Evolutionary conservation across 495 filamentous ascomycete genomes (phyloP).

Genomic region (Hypoxylon lienhwacheense): DNA sequence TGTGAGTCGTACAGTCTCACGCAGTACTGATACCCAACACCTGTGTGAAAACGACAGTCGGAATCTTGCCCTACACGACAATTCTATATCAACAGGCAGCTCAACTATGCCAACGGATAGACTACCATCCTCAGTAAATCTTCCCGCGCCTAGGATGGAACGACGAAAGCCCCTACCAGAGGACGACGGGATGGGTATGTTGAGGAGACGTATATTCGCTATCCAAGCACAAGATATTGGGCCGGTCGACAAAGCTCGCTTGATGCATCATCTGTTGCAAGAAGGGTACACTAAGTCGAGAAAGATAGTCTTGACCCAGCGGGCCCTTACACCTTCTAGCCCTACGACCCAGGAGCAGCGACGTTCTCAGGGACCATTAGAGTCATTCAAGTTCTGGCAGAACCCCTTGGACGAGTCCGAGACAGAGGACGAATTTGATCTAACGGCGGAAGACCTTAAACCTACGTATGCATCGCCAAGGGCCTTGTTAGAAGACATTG

Average conservation of each 20-base stretch:
- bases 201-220: constrained; percentile 74
- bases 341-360: constrained; percentile 33
- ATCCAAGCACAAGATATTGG: constrained; percentile 68
- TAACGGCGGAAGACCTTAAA: constrained; percentile 69
- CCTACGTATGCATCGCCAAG: constrained; percentile 66
- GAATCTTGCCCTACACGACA: constrained; percentile 3
- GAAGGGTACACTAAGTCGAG: constrained; percentile 66
- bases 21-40: constrained; percentile 6
- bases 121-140: constrained; percentile 1
- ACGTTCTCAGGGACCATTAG: constrained; percentile 33
- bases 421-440: constrained; percentile 58
- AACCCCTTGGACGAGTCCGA: constrained; percentile 38
- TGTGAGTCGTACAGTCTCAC: constrained; percentile 2
- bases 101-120: constrained; percentile 4
- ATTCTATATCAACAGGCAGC: constrained; percentile 10
- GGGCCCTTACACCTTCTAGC: constrained; percentile 38
- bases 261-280: constrained; percentile 82
- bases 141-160: constrained; percentile 4
- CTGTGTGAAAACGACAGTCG: constrained; percentile 10
- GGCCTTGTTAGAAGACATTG: constrained; percentile 19
- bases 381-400: constrained; percentile 48
- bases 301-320: constrained; percentile 42
- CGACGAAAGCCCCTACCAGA: constrained; percentile 63
- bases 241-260: constrained; percentile 74
- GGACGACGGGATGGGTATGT: constrained; percentile 84